Base-by-base conservation (phyloP, 2,329 filamentous ascomycete genomes). In the Colletotrichum karsti region DNA sequence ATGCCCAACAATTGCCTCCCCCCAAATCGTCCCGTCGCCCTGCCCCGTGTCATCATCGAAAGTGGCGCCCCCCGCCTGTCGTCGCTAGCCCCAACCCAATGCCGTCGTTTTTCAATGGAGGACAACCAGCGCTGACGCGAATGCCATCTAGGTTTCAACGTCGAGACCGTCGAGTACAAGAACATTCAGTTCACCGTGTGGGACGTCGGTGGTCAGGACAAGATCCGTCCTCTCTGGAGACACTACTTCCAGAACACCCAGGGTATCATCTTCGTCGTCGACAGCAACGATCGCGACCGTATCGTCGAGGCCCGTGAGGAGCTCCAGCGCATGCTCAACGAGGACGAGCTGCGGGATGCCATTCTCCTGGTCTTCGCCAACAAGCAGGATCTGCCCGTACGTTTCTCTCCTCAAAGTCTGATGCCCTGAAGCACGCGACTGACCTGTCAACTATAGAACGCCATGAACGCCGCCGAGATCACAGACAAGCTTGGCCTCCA, bases 191-290 rank as follows among this genome's bases (percentile, higher is more conserved):
- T 99, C 90, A 98, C 95, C 83, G 96, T 99, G 82, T 99, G 96
- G 96, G 96, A 98, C 88, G 96, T 99, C 80, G 96, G 96, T 88
- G 96, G 96, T 83, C 96, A 99, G 89, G 96, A 99, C 91, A 98
- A 98, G 93, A 99, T 99, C 82, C 91, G 96, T 83, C 96, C 96
- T 80, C 88, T 99, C 80, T 99, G 96, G 96, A 94, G 96, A 87
- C 96, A 98, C 85, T 99, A 99, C 88, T 99, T 98, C 91, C 95
- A 97, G 86, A 97, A 97, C 86, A 99, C 96, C 75, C 96, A 99
- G 86, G 96, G 96, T 82, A 95, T 99, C 83, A 98, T 99, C 86
- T 99, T 99, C 89, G 96, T 99, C 76, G 94, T 99, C 81, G 96
- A 99, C 87, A 95, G 92, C 87, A 98, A 97, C 85, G 96, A 99